Evolutionary conservation across 192 early-diverging fungal genomes (phyloP), one percentile per base, ranked within the genome.

Genomic region (Diversispora epigaea): DNA sequence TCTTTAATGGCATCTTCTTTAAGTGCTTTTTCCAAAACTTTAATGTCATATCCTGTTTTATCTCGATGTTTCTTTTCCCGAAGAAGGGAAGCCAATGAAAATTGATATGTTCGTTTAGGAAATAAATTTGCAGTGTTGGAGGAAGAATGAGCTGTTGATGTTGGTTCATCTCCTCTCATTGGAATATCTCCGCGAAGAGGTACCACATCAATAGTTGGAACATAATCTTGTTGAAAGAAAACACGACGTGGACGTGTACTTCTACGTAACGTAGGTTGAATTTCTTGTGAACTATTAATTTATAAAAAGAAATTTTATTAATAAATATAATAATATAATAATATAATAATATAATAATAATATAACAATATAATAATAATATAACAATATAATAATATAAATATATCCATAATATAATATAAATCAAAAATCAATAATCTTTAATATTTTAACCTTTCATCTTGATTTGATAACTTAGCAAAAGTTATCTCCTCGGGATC

Each of bases 21-120:
- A 7, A 72, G 15, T 25, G 1, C 10, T 46, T 44, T 15, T 60
- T 72, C 70, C 43, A 60, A 5, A 17, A 10, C 49, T 32, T 43
- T 8, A 72, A 72, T 57, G 47, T 72, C 41, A 60, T 72, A 72
- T 4, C 70, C 70, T 9, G 8, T 41, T 60, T 72, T 72, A 14
- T 72, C 70, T 9, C 56, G 57, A 25, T 17, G 7, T 22, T 49
- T 72, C 54, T 72, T 72, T 25, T 72, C 70, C 32, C 70, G 52
- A 25, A 72, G 54, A n/a, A 72, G 56, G 1, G 57, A 57, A 7
- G 70, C 8, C 43, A 72, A 72, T 3, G 70, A 72, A 60, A 21
- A 60, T 60, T 72, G 70, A 61, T 60, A 72, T 14, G 5, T 49
- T 11, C 49, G 39, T 44, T 3, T n/a, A 3, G 47, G 25, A 32